Base-by-base conservation (phyloP, 257 asterid species). In the Leonotis leonurus region DNA sequence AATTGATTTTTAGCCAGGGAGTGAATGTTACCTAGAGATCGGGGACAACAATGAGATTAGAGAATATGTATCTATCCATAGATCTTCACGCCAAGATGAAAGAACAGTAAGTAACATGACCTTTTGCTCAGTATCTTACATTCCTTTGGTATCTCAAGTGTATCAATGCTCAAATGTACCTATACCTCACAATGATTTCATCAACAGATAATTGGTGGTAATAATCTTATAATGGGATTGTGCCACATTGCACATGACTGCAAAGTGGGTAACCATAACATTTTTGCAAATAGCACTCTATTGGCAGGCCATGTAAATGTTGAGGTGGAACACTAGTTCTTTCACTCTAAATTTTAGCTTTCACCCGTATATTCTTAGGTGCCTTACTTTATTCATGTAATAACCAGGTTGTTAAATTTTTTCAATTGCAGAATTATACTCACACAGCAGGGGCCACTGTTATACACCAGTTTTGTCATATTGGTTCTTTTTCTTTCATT, bases 161-260 rank as follows among this genome's bases (percentile, higher is more conserved):
- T 30, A 22, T 24, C 18, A 22, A 46, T 48, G 29, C 30, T 25
- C 18, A 51, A 45, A 32, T 61, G 16, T 32, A 13, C 21, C 14
- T 64, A 8, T 64, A 18, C 62, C 36, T 48, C 26, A 63, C 62
- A 32, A 53, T 62, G 22, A 16, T 35, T 57, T 52, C 53, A 35
- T 75, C 51, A 65, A 61, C 85, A 92, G 99, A 83, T 89, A 29
- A 83, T 92, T 58, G 99, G 97, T 6, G 78, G 82, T 71, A 77
- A 70, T 80, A 92, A 92, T 80, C 95, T 89, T 69, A 89, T 92
- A 30, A 88, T 92, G 97, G 95, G 98, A 64, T 86, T 90, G 57
- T 92, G 97, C 70, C 97, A 92, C 80, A 85, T 92, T 26, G 99
- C 99, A 59, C 97, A 92, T 55, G 99, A 89, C 78, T 86, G 97